Evolutionary conservation across 805 yeast genomes (phyloP).

Genomic region (Hyphopichia homilentoma): DNA sequence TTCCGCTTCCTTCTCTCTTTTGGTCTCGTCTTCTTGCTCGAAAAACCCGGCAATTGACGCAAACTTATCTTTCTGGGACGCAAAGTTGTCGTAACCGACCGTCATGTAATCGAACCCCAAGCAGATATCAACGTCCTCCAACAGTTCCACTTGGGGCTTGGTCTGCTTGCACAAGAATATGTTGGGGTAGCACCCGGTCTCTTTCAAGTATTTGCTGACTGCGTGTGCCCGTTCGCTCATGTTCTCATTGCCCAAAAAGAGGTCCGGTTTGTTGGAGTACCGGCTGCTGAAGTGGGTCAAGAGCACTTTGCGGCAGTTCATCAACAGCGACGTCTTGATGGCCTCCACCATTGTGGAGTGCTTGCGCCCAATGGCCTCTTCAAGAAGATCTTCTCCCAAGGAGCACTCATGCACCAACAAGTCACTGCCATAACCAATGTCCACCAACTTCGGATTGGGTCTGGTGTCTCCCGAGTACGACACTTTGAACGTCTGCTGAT

Average conservation of each 20-base stretch:
- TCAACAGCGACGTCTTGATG: constrained; percentile 57
- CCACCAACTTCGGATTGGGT: constrained; percentile 65
- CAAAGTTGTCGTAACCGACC: constrained; percentile 22
- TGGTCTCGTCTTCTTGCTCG: constrained; percentile 18
- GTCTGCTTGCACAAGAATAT: constrained; percentile 13
- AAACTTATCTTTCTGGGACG: constrained; percentile 21
- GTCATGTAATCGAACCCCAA: constrained; percentile 40
- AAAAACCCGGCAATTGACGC: constrained; percentile 22
- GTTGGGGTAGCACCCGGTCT: constrained; percentile 19
- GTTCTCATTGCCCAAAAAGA: constrained; percentile 19
- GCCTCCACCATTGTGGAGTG: constrained; percentile 94
- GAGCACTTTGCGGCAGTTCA: constrained; percentile 69
- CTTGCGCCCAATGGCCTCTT: constrained; percentile 76
- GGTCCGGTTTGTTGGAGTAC: constrained; percentile 44
- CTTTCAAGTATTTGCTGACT: constrained; percentile 25
- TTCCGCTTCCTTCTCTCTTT: constrained; percentile 19
- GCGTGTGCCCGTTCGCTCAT: constrained; percentile 18
- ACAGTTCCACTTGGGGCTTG: constrained; percentile 8
- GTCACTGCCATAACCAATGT: constrained; percentile 64
- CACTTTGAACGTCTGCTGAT: constrained; percentile 49
- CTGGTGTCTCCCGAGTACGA: constrained; percentile 96
- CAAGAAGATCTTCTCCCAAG: constrained; percentile 69
- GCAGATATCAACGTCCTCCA: constrained; percentile 32
- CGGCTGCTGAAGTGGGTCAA: constrained; percentile 93
- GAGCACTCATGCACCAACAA: constrained; percentile 92